phyloP scores from a whole-genome alignment of 1,284 basidiomycete species.

The Singerocomus inundabilis region DNA sequence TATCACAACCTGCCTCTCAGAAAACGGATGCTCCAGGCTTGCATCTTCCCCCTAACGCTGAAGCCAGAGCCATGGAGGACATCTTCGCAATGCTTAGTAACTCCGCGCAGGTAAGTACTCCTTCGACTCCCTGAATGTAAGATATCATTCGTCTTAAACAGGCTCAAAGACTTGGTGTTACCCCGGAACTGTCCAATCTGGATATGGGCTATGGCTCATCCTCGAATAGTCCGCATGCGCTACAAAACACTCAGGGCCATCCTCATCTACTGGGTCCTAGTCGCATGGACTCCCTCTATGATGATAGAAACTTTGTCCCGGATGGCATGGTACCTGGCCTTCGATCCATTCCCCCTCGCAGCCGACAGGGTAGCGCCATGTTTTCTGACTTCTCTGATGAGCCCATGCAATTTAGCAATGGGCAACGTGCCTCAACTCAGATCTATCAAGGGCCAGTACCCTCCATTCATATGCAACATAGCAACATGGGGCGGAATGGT shows the following conservation, averaged over 20 bases:
- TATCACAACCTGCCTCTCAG: constrained; percentile 46
- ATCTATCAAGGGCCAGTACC: constrained; percentile 52
- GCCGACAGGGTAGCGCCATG: constrained; percentile 53
- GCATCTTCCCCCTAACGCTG: constrained; percentile 38
- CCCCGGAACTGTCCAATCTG: constrained; percentile 24
- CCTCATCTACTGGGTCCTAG: constrained; percentile 38
- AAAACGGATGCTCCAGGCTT: constrained; percentile 45
- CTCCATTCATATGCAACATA: constrained; percentile 53
- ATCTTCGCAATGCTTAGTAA: constrained; percentile 53
- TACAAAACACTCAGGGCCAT: constrained; percentile 47
- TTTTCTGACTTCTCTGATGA: constrained; percentile 66
- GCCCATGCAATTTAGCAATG: constrained; percentile 52
- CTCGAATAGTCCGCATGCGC: constrained; percentile 21
- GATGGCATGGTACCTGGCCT: constrained; percentile 83
- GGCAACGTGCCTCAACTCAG: constrained; percentile 54
- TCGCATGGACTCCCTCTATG: constrained; percentile 67
- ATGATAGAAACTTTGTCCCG: constrained; percentile 75
- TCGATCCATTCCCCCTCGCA: constrained; percentile 59
- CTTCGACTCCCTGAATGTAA: not conserved
- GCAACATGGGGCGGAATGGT: constrained; percentile 45
- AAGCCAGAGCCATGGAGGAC: constrained; percentile 67
- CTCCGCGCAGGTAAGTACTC: constrained; percentile 31
- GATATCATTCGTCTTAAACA: constrained; percentile 12
- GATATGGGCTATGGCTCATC: constrained; percentile 29
- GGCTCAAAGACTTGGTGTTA: constrained; percentile 29